phyloP scores from a whole-genome alignment of 2,329 filamentous ascomycete species.

The Aureobasidium namibiae region DNA sequence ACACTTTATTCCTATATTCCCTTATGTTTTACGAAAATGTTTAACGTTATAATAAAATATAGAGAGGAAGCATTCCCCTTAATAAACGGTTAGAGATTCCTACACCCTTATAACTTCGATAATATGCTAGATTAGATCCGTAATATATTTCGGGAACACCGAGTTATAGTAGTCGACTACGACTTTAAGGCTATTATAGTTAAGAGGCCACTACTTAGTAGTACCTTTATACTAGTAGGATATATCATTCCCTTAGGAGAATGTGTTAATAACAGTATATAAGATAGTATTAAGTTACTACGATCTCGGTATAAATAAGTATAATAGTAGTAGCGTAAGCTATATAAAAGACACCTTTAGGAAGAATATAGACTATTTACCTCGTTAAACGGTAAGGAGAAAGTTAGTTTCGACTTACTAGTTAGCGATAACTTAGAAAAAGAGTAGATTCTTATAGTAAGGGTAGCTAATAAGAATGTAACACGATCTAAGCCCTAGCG shows the following conservation, averaged over 20 bases:
- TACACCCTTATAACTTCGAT: too few relatives aligned
- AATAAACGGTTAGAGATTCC: too few relatives aligned
- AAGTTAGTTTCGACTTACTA: background rate
- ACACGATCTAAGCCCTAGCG: background rate
- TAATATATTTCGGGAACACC: too few relatives aligned
- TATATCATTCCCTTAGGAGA: background rate
- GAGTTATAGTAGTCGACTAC: too few relatives aligned
- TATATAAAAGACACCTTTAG: too few relatives aligned
- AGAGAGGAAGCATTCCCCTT: too few relatives aligned
- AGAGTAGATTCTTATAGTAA: too few relatives aligned
- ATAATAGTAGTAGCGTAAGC: too few relatives aligned
- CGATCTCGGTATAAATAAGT: background rate
- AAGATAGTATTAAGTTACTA: background rate
- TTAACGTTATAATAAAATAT: too few relatives aligned
- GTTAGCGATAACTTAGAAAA: background rate
- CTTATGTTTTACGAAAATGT: too few relatives aligned
- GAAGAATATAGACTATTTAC: background rate
- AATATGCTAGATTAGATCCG: too few relatives aligned
- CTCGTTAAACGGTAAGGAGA: background rate
- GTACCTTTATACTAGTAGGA: background rate
- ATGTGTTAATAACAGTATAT: background rate
- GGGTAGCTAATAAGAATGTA: background rate
- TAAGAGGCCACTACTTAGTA: background rate
- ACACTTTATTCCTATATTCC: too few relatives aligned
- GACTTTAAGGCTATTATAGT: background rate